Percentiles rank a stretch among this genome's conserved stretches.
Evolutionary conservation across 495 filamentous ascomycete genomes (phyloP).

Genomic region (Penicillium coffeae): DNA sequence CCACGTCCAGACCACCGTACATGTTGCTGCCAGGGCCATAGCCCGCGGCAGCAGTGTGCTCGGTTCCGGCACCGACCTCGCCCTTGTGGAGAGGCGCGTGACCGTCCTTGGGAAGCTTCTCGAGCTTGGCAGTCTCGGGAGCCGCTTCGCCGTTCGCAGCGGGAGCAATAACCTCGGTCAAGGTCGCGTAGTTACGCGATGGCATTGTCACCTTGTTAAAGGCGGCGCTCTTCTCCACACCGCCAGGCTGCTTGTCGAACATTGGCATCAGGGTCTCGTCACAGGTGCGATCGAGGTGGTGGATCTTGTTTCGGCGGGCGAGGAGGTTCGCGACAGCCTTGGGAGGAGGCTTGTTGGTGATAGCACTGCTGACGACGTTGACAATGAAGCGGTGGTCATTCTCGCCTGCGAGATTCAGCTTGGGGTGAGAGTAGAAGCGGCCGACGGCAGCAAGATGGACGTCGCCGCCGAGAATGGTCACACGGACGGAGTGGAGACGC

Average conservation of each 20-base stretch:
- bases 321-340: slow-evolving; percentile 84
- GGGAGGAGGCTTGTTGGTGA: slow-evolving; percentile 93
- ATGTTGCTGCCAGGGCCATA: slow-evolving; percentile 47
- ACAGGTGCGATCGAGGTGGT: slow-evolving; percentile 78
- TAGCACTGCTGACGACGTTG: slow-evolving; percentile 71
- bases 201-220: slow-evolving; percentile 89
- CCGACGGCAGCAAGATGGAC: slow-evolving; percentile 74
- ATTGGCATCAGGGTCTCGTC: slow-evolving; percentile 85
- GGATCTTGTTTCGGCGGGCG: slow-evolving; percentile 82
- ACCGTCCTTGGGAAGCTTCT: slow-evolving; percentile 50
- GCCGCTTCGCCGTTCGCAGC: slow-evolving; percentile 20
- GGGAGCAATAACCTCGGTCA: slow-evolving; percentile 58
- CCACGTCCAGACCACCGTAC: slow-evolving; percentile 63
- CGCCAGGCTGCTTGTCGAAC: slow-evolving; percentile 80
- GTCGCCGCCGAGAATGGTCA: slow-evolving; percentile 80
- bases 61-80: slow-evolving; percentile 61
- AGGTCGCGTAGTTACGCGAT: slow-evolving; percentile 77
- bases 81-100: slow-evolving; percentile 61
- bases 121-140: slow-evolving; percentile 15
- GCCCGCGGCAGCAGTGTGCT: slow-evolving; percentile 56
- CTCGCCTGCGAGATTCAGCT: slow-evolving; percentile 55
- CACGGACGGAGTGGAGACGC: slow-evolving; percentile 66
- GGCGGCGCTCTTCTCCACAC: slow-evolving; percentile 57
- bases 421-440: slow-evolving; percentile 68
- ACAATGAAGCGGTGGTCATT: slow-evolving; percentile 70